Base-by-base conservation (phyloP, 306 rosid genomes). In the Rosa persica region DNA sequence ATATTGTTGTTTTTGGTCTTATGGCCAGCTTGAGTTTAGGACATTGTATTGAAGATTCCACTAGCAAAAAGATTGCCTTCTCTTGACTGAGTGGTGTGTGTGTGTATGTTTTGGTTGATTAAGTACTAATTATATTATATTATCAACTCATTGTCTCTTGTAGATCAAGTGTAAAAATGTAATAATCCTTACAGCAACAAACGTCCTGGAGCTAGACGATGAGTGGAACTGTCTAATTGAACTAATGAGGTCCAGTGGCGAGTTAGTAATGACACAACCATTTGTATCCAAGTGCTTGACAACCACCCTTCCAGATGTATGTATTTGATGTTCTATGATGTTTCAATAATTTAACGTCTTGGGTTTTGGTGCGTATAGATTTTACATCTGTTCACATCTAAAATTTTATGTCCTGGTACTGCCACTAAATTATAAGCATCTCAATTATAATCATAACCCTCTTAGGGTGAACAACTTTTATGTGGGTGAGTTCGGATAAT, bases 91-190 rank as follows among this genome's bases (percentile, higher is more conserved):
- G 42, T 60, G 4, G 69, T 6, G 5, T 38, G 44, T 73, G n/a
- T 36, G 12, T 42, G 67, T 51, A 27, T 58, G 46, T 49, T 46
- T 58, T 17, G 30, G 22, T 54, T 34, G 10, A 54, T 51, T 4
- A 58, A 80, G 20, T 51, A 17, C 61, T 46, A 70, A 66, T 70
- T 12, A 48, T 25, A 42, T 49, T 64, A 7, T 19, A 55, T 44
- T 66, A 22, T 58, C 62, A 23, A 19, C 57, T 38, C 52, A 74
- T 78, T 71, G 70, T 78, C 80, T 88, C 64, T 75, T 84, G 87
- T 84, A 95, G 99, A 89, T 95, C 76, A 95, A 95, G 85, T 92
- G 99, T 83, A 87, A 90, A 78, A 95, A 95, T 79, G 89, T 91
- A 49, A 83, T 91, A 71, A 72, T 89, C 81, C 85, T 95, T 42